Base-by-base conservation (phyloP, 2,329 filamentous ascomycete species). In the Fusarium liriodendri region DNA sequence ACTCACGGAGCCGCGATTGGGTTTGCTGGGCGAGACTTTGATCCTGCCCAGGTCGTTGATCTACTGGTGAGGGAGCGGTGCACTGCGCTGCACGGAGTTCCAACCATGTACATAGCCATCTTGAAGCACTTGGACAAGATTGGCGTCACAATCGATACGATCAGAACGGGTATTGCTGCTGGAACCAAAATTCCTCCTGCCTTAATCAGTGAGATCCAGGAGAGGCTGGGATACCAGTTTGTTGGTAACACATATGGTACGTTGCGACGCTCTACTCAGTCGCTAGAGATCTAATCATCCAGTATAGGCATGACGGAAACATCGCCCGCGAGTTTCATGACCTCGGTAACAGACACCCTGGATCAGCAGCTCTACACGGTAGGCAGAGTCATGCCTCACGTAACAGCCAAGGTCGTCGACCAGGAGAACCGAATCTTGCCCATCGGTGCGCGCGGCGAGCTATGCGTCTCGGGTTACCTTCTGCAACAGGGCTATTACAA, bases 301-400 rank as follows among this genome's bases (percentile, higher is more conserved):
- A 18, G 5, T 2, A 2, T 33, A 58, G 62, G 70, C 6, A 69
- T 70, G 67, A 72, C 69, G 1, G 69, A 71, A 65, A 71, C 69
- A 3, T 68, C 65, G 18, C 69, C 69, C 5, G 65, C 67, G 2
- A 65, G 65, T 10, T 71, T 71, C 50, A 62, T 71, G 35, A 71
- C 69, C 6, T 35, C 27, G 1, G 27, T 65, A 55, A 40, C 58
- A 1, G 69, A 69, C n/a, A 29, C 64, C 5, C 14, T 64, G n/a
- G 67, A 70, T 1, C 52, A 58, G 10, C 54, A 57, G 20, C 55
- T 70, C 5, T 50, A 61, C 14, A 70, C 59, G 16, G 59, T 70
- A 18, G 67, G 67, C 14, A 57, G 60, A 14, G 60, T 61, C 11
- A 40, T 70, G 38, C 38, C 38, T 2, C 38, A 40, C n/a, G 38